Conservation (phyloP, 2,329 filamentous ascomycete species). For the Celoporthe dispersa region DNA sequence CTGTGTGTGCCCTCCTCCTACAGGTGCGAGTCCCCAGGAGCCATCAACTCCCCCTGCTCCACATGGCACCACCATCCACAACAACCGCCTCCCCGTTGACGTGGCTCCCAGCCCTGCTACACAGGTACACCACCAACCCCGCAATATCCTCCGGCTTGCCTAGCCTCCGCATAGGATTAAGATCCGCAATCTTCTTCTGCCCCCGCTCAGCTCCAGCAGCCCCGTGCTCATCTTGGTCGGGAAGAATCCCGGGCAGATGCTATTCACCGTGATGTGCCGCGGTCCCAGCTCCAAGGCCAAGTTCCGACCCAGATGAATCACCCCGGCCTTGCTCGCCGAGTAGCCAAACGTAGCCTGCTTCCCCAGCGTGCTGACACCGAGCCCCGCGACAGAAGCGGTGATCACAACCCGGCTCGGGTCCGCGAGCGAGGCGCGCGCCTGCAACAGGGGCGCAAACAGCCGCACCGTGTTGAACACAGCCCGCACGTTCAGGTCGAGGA, state of each 20-base stretch:
- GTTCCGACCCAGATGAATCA: slow-evolving; percentile 81
- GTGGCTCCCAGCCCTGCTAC: slow-evolving; percentile 68
- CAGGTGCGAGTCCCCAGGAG: slow-evolving; percentile 45
- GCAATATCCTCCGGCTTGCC: slow-evolving; percentile 80
- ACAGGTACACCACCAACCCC: slow-evolving; percentile 74
- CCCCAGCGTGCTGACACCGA: slow-evolving; percentile 75
- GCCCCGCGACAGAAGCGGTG: slow-evolving; percentile 80
- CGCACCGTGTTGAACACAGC: slow-evolving; percentile 87
- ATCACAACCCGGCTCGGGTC: slow-evolving; percentile 83
- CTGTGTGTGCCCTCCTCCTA: slow-evolving; percentile 39
- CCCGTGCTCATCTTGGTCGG: slow-evolving; percentile 73
- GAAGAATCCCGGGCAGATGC: slow-evolving; percentile 66
- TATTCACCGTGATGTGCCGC: slow-evolving; percentile 74
- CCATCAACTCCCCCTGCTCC: slow-evolving; percentile 51
- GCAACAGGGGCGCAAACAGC: slow-evolving; percentile 78
- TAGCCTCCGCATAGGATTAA: slow-evolving; percentile 69
- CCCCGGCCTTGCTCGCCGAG: slow-evolving; percentile 85
- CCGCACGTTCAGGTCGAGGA: slow-evolving; percentile 93
- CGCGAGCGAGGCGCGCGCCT: slow-evolving; percentile 61
- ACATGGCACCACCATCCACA: slow-evolving; percentile 70
- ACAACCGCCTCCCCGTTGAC: slow-evolving; percentile 73
- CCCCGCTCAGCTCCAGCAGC: slow-evolving; percentile 76
- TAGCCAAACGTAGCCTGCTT: slow-evolving; percentile 80
- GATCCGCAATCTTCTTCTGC: slow-evolving; percentile 58
- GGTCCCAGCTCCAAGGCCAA: slow-evolving; percentile 85